Percentiles rank a stretch among this genome's conserved stretches.
Conservation (phyloP, 495 filamentous ascomycete species). For the Amphirosellinia nigrospora region DNA sequence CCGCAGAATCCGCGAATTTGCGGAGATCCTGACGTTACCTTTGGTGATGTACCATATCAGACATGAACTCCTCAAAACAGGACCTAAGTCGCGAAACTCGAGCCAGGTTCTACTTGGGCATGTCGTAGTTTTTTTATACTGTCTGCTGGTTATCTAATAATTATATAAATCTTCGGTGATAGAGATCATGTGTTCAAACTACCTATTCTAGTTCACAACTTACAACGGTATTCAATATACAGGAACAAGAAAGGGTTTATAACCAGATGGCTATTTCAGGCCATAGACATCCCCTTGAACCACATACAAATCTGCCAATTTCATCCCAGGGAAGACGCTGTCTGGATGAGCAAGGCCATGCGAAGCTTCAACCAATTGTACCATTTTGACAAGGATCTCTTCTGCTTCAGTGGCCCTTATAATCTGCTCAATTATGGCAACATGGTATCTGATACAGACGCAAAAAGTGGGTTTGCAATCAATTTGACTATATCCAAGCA, state of each 20-base stretch:
- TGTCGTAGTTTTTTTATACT: not conserved
- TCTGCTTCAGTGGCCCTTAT: conserved; percentile 22
- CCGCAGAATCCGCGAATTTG: conserved; percentile 6
- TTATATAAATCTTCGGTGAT: not conserved
- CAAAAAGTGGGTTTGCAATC: not conserved
- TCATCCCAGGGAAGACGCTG: conserved; percentile 7
- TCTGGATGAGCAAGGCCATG: conserved; percentile 34
- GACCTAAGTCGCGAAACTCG: not conserved
- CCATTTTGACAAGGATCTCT: conserved; percentile 25
- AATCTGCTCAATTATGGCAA: not conserved
- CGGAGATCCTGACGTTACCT: not conserved
- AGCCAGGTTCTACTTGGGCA: not conserved
- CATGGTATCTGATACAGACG: not conserved
- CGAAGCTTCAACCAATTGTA: conserved; percentile 25
- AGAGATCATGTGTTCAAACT: too few relatives aligned
- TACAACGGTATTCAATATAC: not conserved
- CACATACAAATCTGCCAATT: conserved; percentile 4
- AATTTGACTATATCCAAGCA: not conserved
- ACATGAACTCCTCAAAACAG: not conserved
- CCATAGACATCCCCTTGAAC: not conserved
- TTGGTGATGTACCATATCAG: not conserved
- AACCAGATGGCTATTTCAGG: not conserved
- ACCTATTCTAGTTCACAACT: too few relatives aligned
- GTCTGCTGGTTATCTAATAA: not conserved
- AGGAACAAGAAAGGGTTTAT: not conserved